Percentiles rank a stretch among this genome's conserved stretches.
These are phyloP conservation scores for Penicillium palitans DNA, from an alignment of 2,329 filamentous ascomycete species.

Conservation along the genomic window DNA sequence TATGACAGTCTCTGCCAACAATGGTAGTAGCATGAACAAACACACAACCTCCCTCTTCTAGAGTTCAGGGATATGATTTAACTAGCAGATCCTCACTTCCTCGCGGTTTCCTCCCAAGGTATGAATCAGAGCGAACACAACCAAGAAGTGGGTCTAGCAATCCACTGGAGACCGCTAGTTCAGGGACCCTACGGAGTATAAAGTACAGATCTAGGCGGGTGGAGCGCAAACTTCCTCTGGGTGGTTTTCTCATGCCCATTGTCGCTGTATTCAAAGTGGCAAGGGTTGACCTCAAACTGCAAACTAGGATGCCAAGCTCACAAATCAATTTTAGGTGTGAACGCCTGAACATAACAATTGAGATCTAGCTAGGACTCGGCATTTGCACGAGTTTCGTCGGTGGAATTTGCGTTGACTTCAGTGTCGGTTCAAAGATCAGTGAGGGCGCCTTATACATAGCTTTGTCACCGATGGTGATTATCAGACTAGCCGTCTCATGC, in stretches of 20 bases:
- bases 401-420: constrained; percentile 27
- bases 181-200: neutral
- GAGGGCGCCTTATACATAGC: neutral
- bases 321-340: neutral
- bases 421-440: constrained; percentile 44
- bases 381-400: neutral
- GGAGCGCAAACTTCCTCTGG: neutral
- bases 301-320: neutral
- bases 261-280: neutral
- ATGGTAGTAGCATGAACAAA: constrained; percentile 16
- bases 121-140: neutral
- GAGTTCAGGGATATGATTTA: neutral
- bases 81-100: neutral
- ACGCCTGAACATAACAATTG: neutral
- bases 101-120: neutral
- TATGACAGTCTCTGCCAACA: constrained; percentile 7
- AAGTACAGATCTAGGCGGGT: neutral
- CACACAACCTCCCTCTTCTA: neutral
- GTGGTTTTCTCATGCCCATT: neutral
- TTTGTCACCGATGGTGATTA: neutral
- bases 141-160: neutral
- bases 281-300: neutral
- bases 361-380: neutral
- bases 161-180: neutral
- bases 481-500: neutral